Conservation (phyloP, 2,329 filamentous ascomycete species). For the Beauveria varroae region DNA sequence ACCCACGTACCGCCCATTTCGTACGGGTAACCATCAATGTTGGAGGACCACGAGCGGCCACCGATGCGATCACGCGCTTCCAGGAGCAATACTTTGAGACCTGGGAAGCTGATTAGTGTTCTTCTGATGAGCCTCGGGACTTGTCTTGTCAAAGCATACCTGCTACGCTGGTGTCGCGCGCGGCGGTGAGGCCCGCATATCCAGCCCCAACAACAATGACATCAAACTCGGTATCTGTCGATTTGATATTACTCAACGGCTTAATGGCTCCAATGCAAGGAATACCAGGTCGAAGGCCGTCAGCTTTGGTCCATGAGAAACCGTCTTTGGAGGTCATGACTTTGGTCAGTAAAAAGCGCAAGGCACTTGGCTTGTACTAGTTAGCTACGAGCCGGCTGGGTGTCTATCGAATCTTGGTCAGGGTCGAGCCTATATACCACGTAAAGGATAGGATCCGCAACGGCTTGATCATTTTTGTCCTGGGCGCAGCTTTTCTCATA, state of each 20-base stretch:
- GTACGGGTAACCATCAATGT: constrained; percentile 34
- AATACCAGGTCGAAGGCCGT: constrained; percentile 23
- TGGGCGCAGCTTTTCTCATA: not conserved
- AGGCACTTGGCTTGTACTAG: too few relatives aligned
- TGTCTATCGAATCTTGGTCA: too few relatives aligned
- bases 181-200: constrained; percentile 23
- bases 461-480: not conserved
- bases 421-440: too few relatives aligned
- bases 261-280: constrained; percentile 24
- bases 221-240: constrained; percentile 16
- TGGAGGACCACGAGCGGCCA: constrained; percentile 38
- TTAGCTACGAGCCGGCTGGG: too few relatives aligned
- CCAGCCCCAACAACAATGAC: constrained; percentile 25
- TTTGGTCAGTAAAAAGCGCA: not conserved
- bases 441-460: not conserved
- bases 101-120: constrained; percentile 12
- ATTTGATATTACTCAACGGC: constrained; percentile 18
- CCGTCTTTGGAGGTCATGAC: constrained; percentile 24
- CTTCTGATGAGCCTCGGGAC: not conserved
- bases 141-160: constrained; percentile 15
- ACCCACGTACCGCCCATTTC: constrained; percentile 46
- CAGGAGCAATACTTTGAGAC: constrained; percentile 33
- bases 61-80: constrained; percentile 42
- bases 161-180: constrained; percentile 21
- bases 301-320: constrained; percentile 22